Evolutionary conservation across 2,329 filamentous ascomycete species (phyloP).

Genomic region (Laburnicola sp.): DNA sequence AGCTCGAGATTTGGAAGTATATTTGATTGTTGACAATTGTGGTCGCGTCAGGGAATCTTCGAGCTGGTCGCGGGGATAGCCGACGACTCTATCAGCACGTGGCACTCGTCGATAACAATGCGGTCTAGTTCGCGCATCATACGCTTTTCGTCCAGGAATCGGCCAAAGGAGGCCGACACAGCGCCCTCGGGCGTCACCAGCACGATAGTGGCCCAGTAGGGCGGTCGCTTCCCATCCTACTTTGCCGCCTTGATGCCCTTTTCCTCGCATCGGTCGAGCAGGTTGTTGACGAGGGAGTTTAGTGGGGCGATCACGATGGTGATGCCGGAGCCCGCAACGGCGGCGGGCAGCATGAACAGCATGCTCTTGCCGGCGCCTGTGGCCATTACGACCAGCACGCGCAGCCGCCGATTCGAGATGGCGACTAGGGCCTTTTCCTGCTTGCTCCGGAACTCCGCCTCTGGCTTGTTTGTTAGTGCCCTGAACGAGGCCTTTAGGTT

Average conservation of each 20-base stretch:
- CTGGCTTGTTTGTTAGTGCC: neutral
- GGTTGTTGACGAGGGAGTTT: slow-evolving; percentile 13
- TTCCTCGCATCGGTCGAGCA: slow-evolving; percentile 8
- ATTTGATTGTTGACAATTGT: too few species aligned
- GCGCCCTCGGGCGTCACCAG: slow-evolving; percentile 7
- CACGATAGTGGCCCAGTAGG: slow-evolving; percentile 10
- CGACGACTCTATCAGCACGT: slow-evolving; percentile 12
- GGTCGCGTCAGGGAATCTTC: too few species aligned
- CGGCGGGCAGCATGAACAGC: slow-evolving; percentile 22
- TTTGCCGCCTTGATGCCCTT: slow-evolving; percentile 6
- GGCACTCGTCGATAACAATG: slow-evolving; percentile 20
- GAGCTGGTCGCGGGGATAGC: too few species aligned
- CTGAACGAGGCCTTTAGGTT: slow-evolving; percentile 9
- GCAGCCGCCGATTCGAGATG: slow-evolving; percentile 10
- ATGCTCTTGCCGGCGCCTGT: slow-evolving; percentile 23
- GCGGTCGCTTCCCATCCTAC: slow-evolving; percentile 8
- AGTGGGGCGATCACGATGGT: slow-evolving; percentile 18
- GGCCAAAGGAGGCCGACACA: too few species aligned
- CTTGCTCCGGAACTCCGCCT: slow-evolving; percentile 10
- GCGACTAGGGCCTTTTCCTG: slow-evolving; percentile 16
- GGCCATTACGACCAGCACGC: too few species aligned
- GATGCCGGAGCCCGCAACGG: too few species aligned
- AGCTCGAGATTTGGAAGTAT: too few species aligned
- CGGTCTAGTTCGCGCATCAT: slow-evolving; percentile 15
- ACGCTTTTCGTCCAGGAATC: slow-evolving; percentile 9